Base-by-base conservation (phyloP, 495 filamentous ascomycete genomes). In the Arthonia radiata region DNA sequence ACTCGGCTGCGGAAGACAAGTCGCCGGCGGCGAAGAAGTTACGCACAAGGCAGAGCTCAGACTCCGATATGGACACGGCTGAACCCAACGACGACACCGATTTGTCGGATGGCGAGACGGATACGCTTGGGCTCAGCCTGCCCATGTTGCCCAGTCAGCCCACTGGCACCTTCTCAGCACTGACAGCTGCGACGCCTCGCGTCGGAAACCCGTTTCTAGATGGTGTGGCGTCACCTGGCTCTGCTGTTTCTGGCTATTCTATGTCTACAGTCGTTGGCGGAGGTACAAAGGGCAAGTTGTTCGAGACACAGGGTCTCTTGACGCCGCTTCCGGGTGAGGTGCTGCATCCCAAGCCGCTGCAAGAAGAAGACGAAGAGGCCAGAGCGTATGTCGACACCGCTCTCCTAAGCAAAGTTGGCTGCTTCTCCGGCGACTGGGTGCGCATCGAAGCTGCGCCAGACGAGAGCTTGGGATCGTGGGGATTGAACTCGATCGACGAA, bases 371-470 rank as follows among this genome's bases (percentile, higher is more conserved):
- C 36, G 67, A 79, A 27, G 89, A 94, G 40, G 68, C 73, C 2
- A 64, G 83, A 22, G 54, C 93, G 11, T 94, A 81, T 45, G 78
- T 94, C 5, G 78, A 86, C 35, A 68, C 82, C 16, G 72, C 61
- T 32, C 70, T 77, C 11, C 50, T 97, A 7, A 66, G 74, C n/a
- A 73, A 76, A 32, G 63, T 94, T 22, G 78, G 80, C 15, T 93
- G 81, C 42, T 97, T 97, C 45, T 92, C 83, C 1, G 86, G 86
- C 9, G 86, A 97, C 40, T 97, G 86, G 86, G 78, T 93, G n/a
- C 64, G 70, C 3, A 53, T 97, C 12, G 77, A 86, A 49, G 52
- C 62, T 1, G 57, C 71, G 9, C 52, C 67, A 21, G 76, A 77
- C 3, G 56, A 58, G 25, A 32, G 35, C 10, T 31, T 49, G 17